These are phyloP conservation scores for Kazachstania kunashirensis DNA, from an alignment of 805 yeast genomes.

Conservation along the genomic window DNA sequence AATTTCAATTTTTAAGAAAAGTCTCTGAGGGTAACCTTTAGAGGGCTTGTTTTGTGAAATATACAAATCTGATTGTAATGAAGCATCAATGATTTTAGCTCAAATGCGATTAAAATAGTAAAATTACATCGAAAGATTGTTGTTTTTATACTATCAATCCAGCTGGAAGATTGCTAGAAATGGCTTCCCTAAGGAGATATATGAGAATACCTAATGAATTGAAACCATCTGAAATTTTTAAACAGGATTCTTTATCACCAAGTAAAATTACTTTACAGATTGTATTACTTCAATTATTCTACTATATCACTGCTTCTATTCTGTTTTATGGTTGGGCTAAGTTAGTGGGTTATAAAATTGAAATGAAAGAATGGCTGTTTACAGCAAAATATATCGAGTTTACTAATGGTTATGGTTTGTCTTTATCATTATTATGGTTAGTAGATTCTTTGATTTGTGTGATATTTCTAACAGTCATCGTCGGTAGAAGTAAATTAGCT, in stretches of 20 bases:
- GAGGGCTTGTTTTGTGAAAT: too few species aligned
- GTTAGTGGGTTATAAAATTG: slow-evolving; percentile 62
- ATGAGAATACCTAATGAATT: slow-evolving; percentile 25
- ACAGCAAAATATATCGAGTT: slow-evolving; percentile 69
- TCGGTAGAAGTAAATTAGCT: slow-evolving; percentile 87
- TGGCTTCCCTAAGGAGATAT: slow-evolving; percentile 23
- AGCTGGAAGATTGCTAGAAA: too few species aligned
- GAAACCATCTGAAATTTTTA: slow-evolving; percentile 25
- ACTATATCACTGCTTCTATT: slow-evolving; percentile 62
- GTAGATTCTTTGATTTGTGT: slow-evolving; percentile 77
- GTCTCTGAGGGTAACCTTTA: too few species aligned
- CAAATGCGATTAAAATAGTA: too few species aligned
- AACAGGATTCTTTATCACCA: slow-evolving; percentile 45
- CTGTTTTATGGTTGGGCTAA: slow-evolving; percentile 57
- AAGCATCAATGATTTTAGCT: too few species aligned
- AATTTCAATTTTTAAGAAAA: too few species aligned
- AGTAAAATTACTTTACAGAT: slow-evolving; percentile 59
- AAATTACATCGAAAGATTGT: too few species aligned
- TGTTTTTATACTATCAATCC: too few species aligned
- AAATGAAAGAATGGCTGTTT: slow-evolving; percentile 55
- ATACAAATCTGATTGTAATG: too few species aligned
- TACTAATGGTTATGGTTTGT: slow-evolving; percentile 73
- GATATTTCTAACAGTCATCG: slow-evolving; percentile 72
- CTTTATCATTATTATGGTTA: slow-evolving; percentile 68
- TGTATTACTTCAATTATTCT: slow-evolving; percentile 62